Conservation (phyloP, 2,329 filamentous ascomycete genomes). For the Trichoderma polysporum region DNA sequence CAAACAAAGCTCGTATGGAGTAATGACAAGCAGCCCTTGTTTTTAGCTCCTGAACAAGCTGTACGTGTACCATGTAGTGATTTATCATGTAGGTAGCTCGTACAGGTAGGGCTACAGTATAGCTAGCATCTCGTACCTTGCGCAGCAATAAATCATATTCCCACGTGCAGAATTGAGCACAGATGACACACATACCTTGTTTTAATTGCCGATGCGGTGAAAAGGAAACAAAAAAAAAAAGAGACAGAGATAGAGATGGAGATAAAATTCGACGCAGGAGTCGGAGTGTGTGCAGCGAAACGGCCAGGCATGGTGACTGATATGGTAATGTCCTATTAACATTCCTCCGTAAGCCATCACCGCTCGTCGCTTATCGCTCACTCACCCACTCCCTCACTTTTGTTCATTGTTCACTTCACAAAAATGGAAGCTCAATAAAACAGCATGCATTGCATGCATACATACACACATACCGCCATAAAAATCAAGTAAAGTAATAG, state of each 20-base stretch:
- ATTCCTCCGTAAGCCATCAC: neutral
- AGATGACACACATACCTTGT: neutral
- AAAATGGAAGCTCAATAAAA: neutral
- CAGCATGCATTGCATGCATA: neutral
- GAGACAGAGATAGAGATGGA: neutral
- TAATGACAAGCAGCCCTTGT: neutral
- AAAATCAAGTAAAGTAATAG: too few species aligned
- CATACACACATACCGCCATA: neutral
- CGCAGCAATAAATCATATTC: neutral
- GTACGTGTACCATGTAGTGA: neutral
- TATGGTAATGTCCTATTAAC: neutral
- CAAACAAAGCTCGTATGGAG: neutral
- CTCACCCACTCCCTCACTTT: too few species aligned
- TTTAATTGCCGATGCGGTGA: neutral
- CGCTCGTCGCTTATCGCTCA: neutral
- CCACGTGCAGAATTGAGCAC: neutral
- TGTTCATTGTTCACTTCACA: neutral
- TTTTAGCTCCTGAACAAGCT: neutral
- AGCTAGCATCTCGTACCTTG: neutral
- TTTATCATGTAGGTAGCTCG: too few species aligned
- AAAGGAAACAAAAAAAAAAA: too few species aligned
- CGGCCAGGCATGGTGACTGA: neutral
- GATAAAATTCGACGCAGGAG: neutral
- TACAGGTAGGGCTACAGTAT: neutral
- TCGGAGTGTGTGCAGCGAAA: slow-evolving; percentile 5